Percentiles rank a stretch among this genome's conserved stretches.
Evolutionary conservation across 169 alveolate species (phyloP).

Genomic region (Eimeria acervulina): DNA sequence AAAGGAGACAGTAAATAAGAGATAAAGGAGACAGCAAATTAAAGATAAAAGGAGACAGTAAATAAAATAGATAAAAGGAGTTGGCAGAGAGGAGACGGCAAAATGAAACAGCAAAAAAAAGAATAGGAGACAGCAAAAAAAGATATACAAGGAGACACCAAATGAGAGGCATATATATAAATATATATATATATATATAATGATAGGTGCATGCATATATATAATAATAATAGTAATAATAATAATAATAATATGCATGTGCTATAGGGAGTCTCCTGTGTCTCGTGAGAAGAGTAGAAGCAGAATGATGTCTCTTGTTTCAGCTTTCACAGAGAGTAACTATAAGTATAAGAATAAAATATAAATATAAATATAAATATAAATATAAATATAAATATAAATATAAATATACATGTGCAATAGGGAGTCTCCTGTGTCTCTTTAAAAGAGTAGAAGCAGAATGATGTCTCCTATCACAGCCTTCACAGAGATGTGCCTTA

Average conservation of each 20-base stretch:
- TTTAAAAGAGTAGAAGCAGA: constrained; percentile 90
- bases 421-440: constrained; percentile 92
- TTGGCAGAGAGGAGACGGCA: background rate
- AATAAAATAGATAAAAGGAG: too few species aligned
- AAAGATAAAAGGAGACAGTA: too few species aligned
- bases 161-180: background rate
- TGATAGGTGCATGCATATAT: too few species aligned
- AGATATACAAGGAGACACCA: background rate
- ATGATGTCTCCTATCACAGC: constrained; percentile 93
- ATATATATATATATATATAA: background rate
- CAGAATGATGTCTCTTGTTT: constrained; percentile 91
- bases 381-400: background rate
- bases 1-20: background rate
- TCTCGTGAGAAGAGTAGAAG: constrained; percentile 90
- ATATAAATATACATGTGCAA: constrained; percentile 82
- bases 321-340: constrained; percentile 93
- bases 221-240: too few species aligned
- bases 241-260: constrained; percentile 12
- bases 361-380: too few species aligned
- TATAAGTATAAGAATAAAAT: too few species aligned
- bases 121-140: background rate
- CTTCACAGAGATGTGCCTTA: constrained; percentile 93
- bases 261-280: constrained; percentile 92
- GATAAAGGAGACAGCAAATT: too few species aligned
- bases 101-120: background rate